These are phyloP conservation scores for Calonectria pseudoreteaudii DNA, from an alignment of 2,329 filamentous ascomycete genomes.

Conservation along the genomic window DNA sequence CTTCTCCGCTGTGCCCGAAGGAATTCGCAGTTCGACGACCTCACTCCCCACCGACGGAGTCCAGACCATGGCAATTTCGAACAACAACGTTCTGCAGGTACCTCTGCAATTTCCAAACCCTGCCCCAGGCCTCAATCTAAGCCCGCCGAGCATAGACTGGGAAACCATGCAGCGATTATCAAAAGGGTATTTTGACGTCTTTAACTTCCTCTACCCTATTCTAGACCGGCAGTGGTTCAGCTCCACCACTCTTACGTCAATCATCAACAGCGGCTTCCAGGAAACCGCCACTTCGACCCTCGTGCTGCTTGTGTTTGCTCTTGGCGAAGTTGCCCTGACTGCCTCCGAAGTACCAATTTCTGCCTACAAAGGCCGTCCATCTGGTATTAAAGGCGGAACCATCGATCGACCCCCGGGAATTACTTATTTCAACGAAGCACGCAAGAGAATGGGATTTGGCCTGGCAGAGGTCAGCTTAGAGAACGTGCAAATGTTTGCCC, in stretches of 20 bases:
- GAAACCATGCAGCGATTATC: conserved; percentile 63
- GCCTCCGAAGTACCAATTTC: conserved; percentile 60
- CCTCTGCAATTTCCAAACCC: conserved; percentile 35
- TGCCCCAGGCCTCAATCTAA: conserved; percentile 28
- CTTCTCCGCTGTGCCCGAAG: conserved; percentile 32
- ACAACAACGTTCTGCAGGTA: conserved; percentile 33
- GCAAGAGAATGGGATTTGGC: conserved; percentile 69
- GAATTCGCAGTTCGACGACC: conserved; percentile 37
- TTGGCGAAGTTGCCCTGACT: conserved; percentile 69
- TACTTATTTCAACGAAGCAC: conserved; percentile 71
- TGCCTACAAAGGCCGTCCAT: conserved; percentile 56
- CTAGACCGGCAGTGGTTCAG: conserved; percentile 68
- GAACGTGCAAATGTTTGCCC: conserved; percentile 68
- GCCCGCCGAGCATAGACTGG: conserved; percentile 51
- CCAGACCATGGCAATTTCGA: conserved; percentile 32
- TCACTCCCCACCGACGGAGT: conserved; percentile 39
- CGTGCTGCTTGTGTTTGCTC: conserved; percentile 67
- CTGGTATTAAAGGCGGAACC: conserved; percentile 65
- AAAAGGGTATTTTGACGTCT: conserved; percentile 69
- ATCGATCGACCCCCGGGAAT: conserved; percentile 65
- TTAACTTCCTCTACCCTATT: conserved; percentile 69
- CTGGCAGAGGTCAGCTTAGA: conserved; percentile 67
- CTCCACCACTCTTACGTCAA: conserved; percentile 56
- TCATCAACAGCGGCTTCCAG: conserved; percentile 58
- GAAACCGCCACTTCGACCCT: conserved; percentile 63